Conservation (phyloP, 306 rosid species). For the Fragaria iinumae region DNA sequence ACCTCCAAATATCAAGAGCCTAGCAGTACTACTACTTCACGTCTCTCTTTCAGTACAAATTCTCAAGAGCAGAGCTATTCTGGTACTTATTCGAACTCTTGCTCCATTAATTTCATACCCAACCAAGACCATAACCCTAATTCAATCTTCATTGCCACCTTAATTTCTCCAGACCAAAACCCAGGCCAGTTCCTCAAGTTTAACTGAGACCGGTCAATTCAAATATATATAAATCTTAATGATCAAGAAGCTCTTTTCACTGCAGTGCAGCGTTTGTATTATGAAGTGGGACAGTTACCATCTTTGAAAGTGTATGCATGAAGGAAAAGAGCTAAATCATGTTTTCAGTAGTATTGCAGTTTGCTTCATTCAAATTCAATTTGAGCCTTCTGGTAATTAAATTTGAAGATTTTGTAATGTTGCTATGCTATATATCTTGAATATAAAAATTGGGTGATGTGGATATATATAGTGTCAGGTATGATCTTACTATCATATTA, state of each 20-base stretch:
- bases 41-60: background rate
- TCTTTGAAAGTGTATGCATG: background rate
- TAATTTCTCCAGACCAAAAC: conserved; percentile 14
- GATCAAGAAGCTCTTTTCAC: background rate
- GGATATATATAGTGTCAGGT: background rate
- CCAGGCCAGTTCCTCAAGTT: background rate
- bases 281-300: background rate
- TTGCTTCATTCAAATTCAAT: background rate
- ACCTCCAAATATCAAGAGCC: background rate
- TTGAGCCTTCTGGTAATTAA: background rate
- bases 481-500: background rate
- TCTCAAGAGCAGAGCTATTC: background rate
- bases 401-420: background rate
- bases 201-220: background rate
- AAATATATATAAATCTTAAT: background rate
- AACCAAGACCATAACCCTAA: conserved; percentile 4
- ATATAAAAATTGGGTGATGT: background rate
- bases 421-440: background rate
- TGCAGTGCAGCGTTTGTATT: background rate
- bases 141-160: conserved; percentile 18
- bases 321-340: background rate
- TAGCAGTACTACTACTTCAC: background rate
- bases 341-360: conserved; percentile 5
- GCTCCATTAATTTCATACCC: background rate
- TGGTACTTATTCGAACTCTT: background rate